Evolutionary conservation across 2,329 filamentous ascomycete genomes (phyloP).

Genomic region (Ophiocordyceps camponoti-saundersi): DNA sequence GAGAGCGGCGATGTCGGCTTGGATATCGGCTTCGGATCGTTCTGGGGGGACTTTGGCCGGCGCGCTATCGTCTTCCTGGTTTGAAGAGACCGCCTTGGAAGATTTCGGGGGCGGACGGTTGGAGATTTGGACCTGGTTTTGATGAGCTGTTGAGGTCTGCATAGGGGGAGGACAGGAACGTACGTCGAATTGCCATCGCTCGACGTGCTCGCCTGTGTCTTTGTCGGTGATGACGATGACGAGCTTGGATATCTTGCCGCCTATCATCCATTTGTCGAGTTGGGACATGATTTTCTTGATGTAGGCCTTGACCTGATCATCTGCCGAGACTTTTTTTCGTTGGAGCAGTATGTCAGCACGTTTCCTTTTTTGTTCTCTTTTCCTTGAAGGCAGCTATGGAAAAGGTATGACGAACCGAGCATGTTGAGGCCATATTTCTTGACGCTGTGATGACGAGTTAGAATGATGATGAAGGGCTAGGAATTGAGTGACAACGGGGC

Average conservation of each 20-base stretch:
- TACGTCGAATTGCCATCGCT: conserved; percentile 97
- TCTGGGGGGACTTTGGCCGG: conserved; percentile 45
- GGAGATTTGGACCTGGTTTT: conserved; percentile 10
- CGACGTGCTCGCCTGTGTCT: conserved; percentile 89
- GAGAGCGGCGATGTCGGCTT: conserved; percentile 87
- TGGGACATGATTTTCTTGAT: conserved; percentile 99
- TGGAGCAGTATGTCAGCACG: background rate
- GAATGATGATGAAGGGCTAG: background rate
- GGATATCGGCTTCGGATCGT: conserved; percentile 87
- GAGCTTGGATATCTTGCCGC: conserved; percentile 91
- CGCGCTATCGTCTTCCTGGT: conserved; percentile 19
- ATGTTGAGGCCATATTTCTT: conserved; percentile 99
- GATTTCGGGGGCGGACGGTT: conserved; percentile 14
- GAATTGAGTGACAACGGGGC: background rate
- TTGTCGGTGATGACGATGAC: conserved; percentile 95
- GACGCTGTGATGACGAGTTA: conserved; percentile 27
- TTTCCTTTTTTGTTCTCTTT: background rate
- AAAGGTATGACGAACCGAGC: conserved; percentile 41
- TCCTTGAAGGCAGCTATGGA: no score
- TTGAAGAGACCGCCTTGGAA: conserved; percentile 21
- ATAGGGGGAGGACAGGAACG: conserved; percentile 5
- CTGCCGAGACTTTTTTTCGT: conserved; percentile 54
- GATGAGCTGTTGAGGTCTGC: conserved; percentile 1
- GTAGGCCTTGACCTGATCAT: conserved; percentile 97
- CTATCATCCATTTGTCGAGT: conserved; percentile 93